Conservation (phyloP, 1,139 yeast species). For the Pichia sorboxylosa region DNA sequence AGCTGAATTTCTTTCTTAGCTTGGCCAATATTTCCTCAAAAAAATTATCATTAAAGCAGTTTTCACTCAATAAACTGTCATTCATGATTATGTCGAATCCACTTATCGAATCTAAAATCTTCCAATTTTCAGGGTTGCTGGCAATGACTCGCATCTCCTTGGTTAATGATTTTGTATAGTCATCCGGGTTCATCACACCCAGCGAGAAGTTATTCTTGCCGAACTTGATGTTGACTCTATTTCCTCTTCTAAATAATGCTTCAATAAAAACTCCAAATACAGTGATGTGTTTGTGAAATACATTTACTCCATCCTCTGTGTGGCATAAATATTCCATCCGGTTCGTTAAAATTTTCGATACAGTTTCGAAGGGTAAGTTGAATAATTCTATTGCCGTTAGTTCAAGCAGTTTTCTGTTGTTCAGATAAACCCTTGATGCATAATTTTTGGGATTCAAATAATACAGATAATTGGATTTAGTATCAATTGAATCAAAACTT, state of each 20-base stretch:
- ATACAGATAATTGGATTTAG: slow-evolving; percentile 5
- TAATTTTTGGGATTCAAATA: slow-evolving; percentile 11
- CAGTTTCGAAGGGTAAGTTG: slow-evolving; percentile 1
- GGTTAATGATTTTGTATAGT: background rate
- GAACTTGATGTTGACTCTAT: no score
- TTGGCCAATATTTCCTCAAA: slow-evolving; percentile 2
- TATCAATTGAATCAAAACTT: slow-evolving; percentile 8
- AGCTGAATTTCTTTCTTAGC: slow-evolving; percentile 1
- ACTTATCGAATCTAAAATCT: background rate
- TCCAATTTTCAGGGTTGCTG: background rate
- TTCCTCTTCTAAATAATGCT: slow-evolving; percentile 9
- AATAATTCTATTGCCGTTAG: slow-evolving; percentile 5
- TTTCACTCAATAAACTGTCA: background rate
- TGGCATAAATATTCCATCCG: slow-evolving; percentile 7
- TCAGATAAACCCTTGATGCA: slow-evolving; percentile 9
- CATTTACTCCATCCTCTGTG: slow-evolving; percentile 9
- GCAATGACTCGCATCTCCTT: background rate
- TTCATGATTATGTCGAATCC: no score
- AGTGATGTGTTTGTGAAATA: slow-evolving; percentile 8
- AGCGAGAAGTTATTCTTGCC: background rate
- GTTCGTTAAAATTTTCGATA: slow-evolving; percentile 1
- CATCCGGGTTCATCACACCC: background rate
- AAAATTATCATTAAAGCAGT: background rate
- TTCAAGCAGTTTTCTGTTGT: slow-evolving; percentile 5
- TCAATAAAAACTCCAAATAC: slow-evolving; percentile 11